Conservation (phyloP, 345 rosid species). For the Linum trigynum region DNA sequence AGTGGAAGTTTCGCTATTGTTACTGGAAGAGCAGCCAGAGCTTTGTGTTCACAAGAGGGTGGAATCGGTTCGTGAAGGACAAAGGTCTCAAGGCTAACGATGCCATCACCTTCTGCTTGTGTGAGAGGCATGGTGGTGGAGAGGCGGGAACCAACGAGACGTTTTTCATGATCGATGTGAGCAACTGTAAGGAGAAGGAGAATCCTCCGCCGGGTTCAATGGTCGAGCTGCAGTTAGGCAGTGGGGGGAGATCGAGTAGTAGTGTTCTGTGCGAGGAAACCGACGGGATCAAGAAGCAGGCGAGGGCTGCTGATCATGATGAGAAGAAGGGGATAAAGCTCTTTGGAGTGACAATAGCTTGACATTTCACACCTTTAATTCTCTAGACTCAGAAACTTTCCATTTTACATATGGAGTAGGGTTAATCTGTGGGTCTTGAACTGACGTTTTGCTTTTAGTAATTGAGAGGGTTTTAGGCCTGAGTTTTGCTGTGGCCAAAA, state of each 20-base stretch:
- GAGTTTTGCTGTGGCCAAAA: no score
- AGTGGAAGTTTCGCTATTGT: slow-evolving; percentile 79
- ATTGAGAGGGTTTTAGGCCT: no score
- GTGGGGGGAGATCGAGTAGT: no score
- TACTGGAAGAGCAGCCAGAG: slow-evolving; percentile 90
- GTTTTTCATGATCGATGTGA: slow-evolving; percentile 36
- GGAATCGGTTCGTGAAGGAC: slow-evolving; percentile 68
- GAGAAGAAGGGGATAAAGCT: slow-evolving; percentile 27
- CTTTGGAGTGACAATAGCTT: slow-evolving; percentile 34
- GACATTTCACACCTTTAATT: no score
- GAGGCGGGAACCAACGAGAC: slow-evolving; percentile 1
- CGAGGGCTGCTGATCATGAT: background rate
- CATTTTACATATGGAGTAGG: no score
- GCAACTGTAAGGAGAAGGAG: background rate
- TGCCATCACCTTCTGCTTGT: slow-evolving; percentile 35
- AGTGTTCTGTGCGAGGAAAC: background rate
- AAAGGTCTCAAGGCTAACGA: slow-evolving; percentile 51
- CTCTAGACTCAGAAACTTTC: no score
- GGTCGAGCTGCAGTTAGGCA: no score
- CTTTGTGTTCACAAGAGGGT: slow-evolving; percentile 79
- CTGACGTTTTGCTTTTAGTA: background rate
- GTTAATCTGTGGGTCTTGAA: background rate
- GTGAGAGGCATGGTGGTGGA: slow-evolving; percentile 18
- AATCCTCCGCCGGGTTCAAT: slow-evolving; percentile 6
- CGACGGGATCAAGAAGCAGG: background rate